Evolutionary conservation across 345 rosid species (phyloP), one percentile per base, ranked within the genome.

Genomic region (Mercurialis annua): DNA sequence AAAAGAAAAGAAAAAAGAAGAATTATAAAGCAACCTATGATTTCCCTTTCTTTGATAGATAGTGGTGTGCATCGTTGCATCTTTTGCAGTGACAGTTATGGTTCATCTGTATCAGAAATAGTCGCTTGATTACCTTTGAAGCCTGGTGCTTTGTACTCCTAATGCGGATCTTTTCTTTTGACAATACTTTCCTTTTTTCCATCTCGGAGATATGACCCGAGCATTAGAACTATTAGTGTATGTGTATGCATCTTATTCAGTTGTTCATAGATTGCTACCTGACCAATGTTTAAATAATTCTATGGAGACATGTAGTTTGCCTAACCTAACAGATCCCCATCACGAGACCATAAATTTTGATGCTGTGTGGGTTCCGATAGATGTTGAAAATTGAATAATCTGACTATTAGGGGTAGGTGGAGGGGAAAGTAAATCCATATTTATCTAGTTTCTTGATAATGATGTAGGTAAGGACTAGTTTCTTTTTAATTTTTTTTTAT

Each of bases 21-120:
- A 20, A 52, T 55, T 30, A 33, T 34, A 73, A 78, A 74, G 68
- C 68, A 69, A 69, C 36, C 56, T 54, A 53, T 53, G 34, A 73
- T 62, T 56, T 55, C 53, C 33, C 69, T 72, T 62, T 62, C 63
- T 67, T 12, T 62, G 61, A 63, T 62, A 43, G 54, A 73, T 62
- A 64, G 24, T n/a, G 33, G 36, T 71, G 59, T 63, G 38, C 59
- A 21, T 31, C 55, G 47, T 56, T 27, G 23, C 24, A 40, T 64
- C 64, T 18, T 62, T 61, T 26, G 52, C 34, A 12, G 46, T 31
- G 31, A 51, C 43, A 44, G 66, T n/a, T 44, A 46, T 47, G 50
- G 46, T 71, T 74, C 71, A 65, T 68, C 73, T 65, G 26, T 59
- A 56, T 47, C 62, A 59, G 31, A 7, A 52, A 64, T 34, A 36